These are phyloP conservation scores for Astrephomene gubernaculifera DNA, from an alignment of 139 green algal genomes.

Conservation along the genomic window DNA sequence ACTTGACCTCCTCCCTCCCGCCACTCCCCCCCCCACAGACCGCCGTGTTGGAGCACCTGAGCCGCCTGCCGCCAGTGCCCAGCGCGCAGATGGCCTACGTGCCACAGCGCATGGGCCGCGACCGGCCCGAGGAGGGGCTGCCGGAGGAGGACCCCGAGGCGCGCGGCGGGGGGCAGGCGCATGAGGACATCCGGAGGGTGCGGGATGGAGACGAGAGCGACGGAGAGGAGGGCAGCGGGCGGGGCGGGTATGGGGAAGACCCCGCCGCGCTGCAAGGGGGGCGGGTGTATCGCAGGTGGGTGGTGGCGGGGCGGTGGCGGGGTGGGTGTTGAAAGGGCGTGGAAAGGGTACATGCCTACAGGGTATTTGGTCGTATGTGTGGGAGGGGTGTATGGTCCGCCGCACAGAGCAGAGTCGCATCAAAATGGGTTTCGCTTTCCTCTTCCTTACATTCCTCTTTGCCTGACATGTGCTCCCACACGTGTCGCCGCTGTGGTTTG, in stretches of 20 bases:
- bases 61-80: conserved; percentile 76
- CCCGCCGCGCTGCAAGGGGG: not conserved
- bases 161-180: conserved; percentile 74
- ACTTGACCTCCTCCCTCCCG: no score
- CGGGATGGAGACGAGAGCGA: conserved; percentile 44
- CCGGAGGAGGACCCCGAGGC: conserved; percentile 82
- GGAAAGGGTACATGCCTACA: no score
- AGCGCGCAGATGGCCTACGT: conserved; percentile 75
- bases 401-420: no score
- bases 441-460: no score
- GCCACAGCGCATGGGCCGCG: conserved; percentile 45
- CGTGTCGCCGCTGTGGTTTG: not conserved
- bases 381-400: no score
- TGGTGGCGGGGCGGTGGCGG: no score
- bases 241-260: conserved; percentile 10
- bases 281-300: not conserved
- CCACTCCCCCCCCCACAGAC: conserved; percentile 20
- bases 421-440: no score
- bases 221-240: conserved; percentile 43
- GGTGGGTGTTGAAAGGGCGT: no score
- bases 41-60: conserved; percentile 78
- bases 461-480: no score
- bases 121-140: conserved; percentile 48
- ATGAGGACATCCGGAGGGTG: conserved; percentile 62
- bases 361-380: no score